Evolutionary conservation across 805 yeast species (phyloP), one percentile per base, ranked within the genome.

Genomic region (Starmerella vitae): DNA sequence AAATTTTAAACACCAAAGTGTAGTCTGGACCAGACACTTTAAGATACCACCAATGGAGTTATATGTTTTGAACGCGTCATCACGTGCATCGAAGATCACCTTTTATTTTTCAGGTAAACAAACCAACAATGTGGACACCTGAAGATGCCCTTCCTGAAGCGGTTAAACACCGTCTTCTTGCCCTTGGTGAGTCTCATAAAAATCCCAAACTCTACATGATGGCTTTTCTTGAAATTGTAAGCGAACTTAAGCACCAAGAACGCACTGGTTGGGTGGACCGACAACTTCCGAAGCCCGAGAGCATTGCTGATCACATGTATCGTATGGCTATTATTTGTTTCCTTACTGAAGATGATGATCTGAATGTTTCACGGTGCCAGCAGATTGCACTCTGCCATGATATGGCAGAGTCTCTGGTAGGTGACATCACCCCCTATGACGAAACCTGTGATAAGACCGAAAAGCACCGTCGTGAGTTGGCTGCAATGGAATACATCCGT

Each of bases 261-360:
- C 70, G 98, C 56, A 88, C 98, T 0, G 98, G 98, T 2, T 88
- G 97, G 97, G 60, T 88, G 17, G 88, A 84, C 55, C 74, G 72
- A 52, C 69, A 72, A 9, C 55, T 65, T 14, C 65, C 65, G 1
- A 51, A 64, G 20, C 75, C 77, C 3, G 82, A 84, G 59, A 72
- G 80, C 37, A 84, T 85, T 37, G 71, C 83, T n/a, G 96, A 86
- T 60, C 96, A 88, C 59, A 86, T 86, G 94, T 86, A 88, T 57
- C 68, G 98, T 41, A 86, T 88, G 95, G 74, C 84, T 4, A 64
- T 86, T 17, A 73, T 84, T 31, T 67, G 88, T 18, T 72, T 85
- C 78, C 59, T 84, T 19, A 68, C 83, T 31, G 60, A 62, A 21
- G 61, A 68, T 36, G 58, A 60, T n/a, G 59, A 64, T 2, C 65